Conservation (phyloP, 2,329 filamentous ascomycete genomes). For the Ophidiomyces ophidiicola region DNA sequence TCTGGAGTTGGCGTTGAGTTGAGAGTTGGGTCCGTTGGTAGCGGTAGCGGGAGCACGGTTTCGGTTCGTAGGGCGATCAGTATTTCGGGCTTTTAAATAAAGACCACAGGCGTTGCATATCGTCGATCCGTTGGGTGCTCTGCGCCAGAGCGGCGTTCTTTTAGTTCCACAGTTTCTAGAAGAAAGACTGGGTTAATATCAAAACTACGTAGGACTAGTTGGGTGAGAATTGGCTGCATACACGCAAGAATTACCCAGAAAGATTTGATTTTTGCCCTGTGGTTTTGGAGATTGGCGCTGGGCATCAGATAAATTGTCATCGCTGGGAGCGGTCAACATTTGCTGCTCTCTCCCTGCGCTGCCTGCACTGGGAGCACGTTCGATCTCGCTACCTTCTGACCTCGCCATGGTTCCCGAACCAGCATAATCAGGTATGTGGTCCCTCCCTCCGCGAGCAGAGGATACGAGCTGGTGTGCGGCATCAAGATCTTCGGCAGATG, state of each 20-base stretch:
- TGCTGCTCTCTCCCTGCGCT: constrained; percentile 5
- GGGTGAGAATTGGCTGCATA: constrained; percentile 17
- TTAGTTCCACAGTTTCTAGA: constrained; percentile 87
- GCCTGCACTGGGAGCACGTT: not conserved
- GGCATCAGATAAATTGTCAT: constrained; percentile 14
- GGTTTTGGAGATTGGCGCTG: constrained; percentile 25
- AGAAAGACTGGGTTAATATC: constrained; percentile 11
- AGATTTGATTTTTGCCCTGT: constrained; percentile 27
- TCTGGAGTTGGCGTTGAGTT: constrained; percentile 13
- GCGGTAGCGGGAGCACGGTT: constrained; percentile 53
- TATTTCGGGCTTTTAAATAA: constrained; percentile 87
- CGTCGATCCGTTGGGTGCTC: constrained; percentile 81
- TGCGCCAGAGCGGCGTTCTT: constrained; percentile 83
- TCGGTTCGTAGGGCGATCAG: constrained; percentile 75
- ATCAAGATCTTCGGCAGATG: constrained; percentile 37
- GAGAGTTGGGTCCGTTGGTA: constrained; percentile 16
- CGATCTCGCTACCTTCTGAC: constrained; percentile 15
- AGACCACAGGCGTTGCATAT: constrained; percentile 97
- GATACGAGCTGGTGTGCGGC: constrained; percentile 38
- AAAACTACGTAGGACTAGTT: not conserved
- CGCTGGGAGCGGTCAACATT: constrained; percentile 11
- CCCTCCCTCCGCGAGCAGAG: constrained; percentile 34
- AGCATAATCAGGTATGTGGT: constrained; percentile 23
- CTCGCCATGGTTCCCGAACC: constrained; percentile 17
- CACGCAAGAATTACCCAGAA: constrained; percentile 34